These are phyloP conservation scores for Miscanthus lutarioriparius DNA, from an alignment of 176 grass and related monocot genomes.

Conservation along the genomic window DNA sequence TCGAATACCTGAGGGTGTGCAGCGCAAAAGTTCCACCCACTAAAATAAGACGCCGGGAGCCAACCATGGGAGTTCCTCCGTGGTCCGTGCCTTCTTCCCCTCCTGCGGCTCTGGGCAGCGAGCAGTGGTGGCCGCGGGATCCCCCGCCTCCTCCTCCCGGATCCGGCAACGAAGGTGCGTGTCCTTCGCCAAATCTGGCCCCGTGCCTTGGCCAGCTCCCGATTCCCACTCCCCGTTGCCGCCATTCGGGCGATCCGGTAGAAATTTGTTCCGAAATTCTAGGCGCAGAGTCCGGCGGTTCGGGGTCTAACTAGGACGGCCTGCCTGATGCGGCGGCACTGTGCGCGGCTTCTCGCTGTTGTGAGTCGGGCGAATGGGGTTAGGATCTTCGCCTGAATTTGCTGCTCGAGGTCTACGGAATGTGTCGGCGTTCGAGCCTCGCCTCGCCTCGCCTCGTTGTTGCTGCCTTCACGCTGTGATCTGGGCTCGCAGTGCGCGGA, in stretches of 20 bases:
- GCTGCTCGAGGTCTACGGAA: not conserved
- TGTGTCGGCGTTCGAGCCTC: not conserved
- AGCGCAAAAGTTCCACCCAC: not conserved
- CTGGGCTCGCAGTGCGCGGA: not conserved
- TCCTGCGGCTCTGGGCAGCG: constrained; percentile 24
- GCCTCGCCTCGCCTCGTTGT: not conserved
- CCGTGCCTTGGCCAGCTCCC: not conserved
- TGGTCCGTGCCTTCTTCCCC: constrained; percentile 2
- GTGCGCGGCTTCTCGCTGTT: not conserved
- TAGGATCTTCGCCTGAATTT: not conserved
- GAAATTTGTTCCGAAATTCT: not conserved
- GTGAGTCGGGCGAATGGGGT: not conserved
- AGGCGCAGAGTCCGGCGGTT: not conserved
- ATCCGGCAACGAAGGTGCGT: constrained; percentile 32
- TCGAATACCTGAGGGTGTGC: not conserved
- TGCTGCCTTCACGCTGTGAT: not conserved
- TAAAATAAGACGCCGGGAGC: constrained; percentile 15
- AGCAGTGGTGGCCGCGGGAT: constrained; percentile 15
- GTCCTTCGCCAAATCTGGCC: not conserved
- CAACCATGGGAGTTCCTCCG: not conserved
- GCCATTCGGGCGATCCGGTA: not conserved
- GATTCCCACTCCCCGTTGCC: not conserved
- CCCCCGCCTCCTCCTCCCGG: constrained; percentile 3
- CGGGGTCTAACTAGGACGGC: not conserved
- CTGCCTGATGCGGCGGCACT: not conserved